Conservation (phyloP, 2,329 filamentous ascomycete species). For the Basipetospora chlamydospora region DNA sequence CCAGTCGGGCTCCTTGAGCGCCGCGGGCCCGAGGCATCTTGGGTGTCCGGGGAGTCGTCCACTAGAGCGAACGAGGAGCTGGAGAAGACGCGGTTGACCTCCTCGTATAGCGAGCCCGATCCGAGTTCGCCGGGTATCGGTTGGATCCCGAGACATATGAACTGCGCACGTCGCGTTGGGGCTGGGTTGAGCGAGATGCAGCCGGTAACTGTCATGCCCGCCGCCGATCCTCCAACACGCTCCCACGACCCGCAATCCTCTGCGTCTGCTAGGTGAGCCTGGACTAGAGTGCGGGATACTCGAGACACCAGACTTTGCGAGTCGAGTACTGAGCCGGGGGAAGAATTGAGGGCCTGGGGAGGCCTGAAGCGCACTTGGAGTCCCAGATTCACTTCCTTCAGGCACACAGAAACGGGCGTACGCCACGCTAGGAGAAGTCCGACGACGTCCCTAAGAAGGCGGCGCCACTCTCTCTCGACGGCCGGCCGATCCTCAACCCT, state of each 20-base stretch:
- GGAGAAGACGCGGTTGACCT: slow-evolving; percentile 63
- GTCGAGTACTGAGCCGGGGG: slow-evolving; percentile 5
- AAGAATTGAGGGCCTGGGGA: slow-evolving; percentile 9
- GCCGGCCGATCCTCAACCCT: slow-evolving; percentile 31
- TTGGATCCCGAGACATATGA: slow-evolving; percentile 62
- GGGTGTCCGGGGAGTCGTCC: slow-evolving; percentile 27
- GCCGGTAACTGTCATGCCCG: slow-evolving; percentile 48
- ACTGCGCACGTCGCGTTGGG: slow-evolving; percentile 61
- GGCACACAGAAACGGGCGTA: slow-evolving; percentile 34
- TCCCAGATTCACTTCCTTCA: slow-evolving; percentile 17
- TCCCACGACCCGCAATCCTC: slow-evolving; percentile 49
- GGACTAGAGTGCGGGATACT: slow-evolving; percentile 40
- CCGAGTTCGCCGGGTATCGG: slow-evolving; percentile 44
- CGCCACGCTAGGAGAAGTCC: slow-evolving; percentile 60
- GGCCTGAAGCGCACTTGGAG: slow-evolving; percentile 24
- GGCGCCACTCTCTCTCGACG: slow-evolving; percentile 50
- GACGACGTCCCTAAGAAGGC: slow-evolving; percentile 42
- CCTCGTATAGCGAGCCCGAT: slow-evolving; percentile 56
- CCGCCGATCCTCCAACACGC: slow-evolving; percentile 49
- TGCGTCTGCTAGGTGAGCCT: slow-evolving; percentile 47
- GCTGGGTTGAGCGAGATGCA: slow-evolving; percentile 57
- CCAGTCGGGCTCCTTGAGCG: slow-evolving; percentile 19
- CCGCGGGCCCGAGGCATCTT: background rate
- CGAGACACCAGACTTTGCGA: slow-evolving; percentile 11
- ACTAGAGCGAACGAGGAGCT: slow-evolving; percentile 60